Percentiles rank a stretch among this genome's conserved stretches.
Evolutionary conservation across 2,329 filamentous ascomycete species (phyloP).

Genomic region (Cytospora schulzeri): DNA sequence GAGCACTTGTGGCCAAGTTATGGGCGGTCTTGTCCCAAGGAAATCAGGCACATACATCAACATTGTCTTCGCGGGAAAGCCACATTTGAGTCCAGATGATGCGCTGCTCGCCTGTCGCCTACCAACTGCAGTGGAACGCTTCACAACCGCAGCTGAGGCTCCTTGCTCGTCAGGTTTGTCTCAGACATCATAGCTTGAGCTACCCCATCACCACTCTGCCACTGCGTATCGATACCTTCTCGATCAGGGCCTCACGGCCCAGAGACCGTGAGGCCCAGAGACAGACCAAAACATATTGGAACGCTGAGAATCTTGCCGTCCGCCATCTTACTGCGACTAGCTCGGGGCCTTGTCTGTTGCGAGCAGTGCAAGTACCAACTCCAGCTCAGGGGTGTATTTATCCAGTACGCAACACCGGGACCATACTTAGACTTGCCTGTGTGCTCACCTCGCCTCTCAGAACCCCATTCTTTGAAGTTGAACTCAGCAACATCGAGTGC

Average conservation of each 20-base stretch:
- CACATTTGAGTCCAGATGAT: conserved; percentile 1
- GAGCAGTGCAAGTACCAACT: neutral
- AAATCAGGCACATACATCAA: conserved; percentile 3
- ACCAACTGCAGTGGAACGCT: conserved; percentile 20
- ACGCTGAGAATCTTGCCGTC: conserved; percentile 5
- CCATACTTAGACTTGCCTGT: neutral
- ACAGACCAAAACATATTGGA: conserved; percentile 1
- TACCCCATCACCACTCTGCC: conserved; percentile 18
- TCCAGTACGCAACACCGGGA: neutral
- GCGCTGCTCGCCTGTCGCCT: conserved; percentile 20
- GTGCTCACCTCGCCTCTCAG: neutral
- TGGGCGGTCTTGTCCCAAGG: neutral
- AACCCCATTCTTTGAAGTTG: neutral
- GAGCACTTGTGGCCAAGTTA: neutral
- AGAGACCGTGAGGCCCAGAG: neutral
- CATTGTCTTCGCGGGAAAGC: conserved; percentile 5
- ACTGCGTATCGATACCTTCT: conserved; percentile 10
- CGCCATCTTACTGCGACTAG: neutral
- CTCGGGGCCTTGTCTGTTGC: neutral
- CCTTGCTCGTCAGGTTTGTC: conserved; percentile 22
- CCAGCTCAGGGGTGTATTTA: neutral
- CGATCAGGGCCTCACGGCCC: conserved; percentile 4
- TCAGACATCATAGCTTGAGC: conserved; percentile 23
- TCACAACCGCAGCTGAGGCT: conserved; percentile 24
- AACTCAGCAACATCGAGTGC: neutral